Evolutionary conservation across 163 green algal genomes (phyloP).

Genomic region (Scenedesmus sp.): DNA sequence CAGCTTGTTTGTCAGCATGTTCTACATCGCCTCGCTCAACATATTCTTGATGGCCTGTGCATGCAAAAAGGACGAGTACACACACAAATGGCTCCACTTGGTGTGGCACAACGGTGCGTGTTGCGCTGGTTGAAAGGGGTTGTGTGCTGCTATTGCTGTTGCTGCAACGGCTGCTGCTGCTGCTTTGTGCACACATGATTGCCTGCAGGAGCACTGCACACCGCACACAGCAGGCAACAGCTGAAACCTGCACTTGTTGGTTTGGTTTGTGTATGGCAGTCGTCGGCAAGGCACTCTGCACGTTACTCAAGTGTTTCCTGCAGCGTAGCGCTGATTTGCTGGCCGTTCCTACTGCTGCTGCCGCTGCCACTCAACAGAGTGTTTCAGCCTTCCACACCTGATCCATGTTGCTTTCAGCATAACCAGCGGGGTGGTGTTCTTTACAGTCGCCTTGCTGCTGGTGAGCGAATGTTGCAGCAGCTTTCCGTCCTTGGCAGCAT

Average conservation of each 20-base stretch:
- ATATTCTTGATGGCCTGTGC: slow-evolving; percentile 64
- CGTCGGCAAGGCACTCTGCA: no score
- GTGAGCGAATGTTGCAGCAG: slow-evolving; percentile 3
- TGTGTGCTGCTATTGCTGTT: not conserved
- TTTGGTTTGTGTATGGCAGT: no score
- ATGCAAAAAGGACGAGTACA: slow-evolving; percentile 42
- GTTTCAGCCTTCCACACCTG: slow-evolving; percentile 55
- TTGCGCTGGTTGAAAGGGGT: not conserved
- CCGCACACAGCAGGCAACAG: not conserved
- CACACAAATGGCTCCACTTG: slow-evolving; percentile 45
- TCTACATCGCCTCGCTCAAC: slow-evolving; percentile 73
- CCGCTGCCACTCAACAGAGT: slow-evolving; percentile 50
- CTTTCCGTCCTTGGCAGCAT: not conserved
- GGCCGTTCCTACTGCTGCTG: not conserved
- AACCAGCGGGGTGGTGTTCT: slow-evolving; percentile 55
- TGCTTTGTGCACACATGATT: not conserved
- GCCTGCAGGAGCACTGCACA: not conserved
- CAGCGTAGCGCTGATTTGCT: not conserved
- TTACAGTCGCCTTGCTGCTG: slow-evolving; percentile 58
- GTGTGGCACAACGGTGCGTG: slow-evolving; percentile 21
- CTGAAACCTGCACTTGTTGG: no score
- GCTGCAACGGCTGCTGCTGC: not conserved
- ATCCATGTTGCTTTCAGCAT: slow-evolving; percentile 57
- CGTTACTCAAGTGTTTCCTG: not conserved
- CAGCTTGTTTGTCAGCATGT: slow-evolving; percentile 74